Evolutionary conservation across 2,329 filamentous ascomycete species (phyloP).

Genomic region (Clarireedia hainanense): DNA sequence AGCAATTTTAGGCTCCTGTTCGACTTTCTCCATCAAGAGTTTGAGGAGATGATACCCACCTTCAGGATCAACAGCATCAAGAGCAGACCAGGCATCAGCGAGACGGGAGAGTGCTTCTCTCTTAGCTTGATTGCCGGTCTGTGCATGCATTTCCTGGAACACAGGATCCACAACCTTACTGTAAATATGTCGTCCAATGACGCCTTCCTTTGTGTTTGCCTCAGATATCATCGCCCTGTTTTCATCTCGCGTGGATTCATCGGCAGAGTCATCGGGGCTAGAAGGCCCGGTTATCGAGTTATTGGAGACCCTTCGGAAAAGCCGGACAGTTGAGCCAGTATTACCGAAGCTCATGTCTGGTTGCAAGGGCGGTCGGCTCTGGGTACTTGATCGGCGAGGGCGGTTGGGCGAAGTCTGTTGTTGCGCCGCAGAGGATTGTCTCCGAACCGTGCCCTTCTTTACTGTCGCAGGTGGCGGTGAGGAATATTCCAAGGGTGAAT

Average conservation of each 20-base stretch:
- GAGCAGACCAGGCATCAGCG: conserved; percentile 74
- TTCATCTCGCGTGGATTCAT: conserved; percentile 42
- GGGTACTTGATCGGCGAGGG: conserved; percentile 21
- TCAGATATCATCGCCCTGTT: conserved; percentile 53
- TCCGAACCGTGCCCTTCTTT: conserved; percentile 47
- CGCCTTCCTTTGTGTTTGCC: conserved; percentile 67
- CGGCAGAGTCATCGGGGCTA: conserved; percentile 20
- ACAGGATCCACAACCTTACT: conserved; percentile 73
- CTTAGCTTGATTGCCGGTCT: conserved; percentile 62
- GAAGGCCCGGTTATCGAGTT: conserved; percentile 32
- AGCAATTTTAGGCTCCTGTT: conserved; percentile 59
- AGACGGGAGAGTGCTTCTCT: conserved; percentile 76
- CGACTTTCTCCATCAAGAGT: conserved; percentile 65
- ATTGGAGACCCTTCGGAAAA: conserved; percentile 84
- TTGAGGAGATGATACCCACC: conserved; percentile 81
- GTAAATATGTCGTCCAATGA: conserved; percentile 75
- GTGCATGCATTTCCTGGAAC: conserved; percentile 79
- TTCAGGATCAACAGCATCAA: conserved; percentile 85
- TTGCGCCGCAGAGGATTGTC: conserved; percentile 31
- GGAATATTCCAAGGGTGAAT: conserved; percentile 48
- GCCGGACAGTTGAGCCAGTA: conserved; percentile 80
- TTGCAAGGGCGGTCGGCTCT: conserved; percentile 66
- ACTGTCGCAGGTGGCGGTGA: conserved; percentile 50
- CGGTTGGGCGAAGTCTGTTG: conserved; percentile 26
- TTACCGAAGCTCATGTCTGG: conserved; percentile 93